These are phyloP conservation scores for Aspergillus diversus DNA, from an alignment of 495 filamentous ascomycete species.

Conservation along the genomic window DNA sequence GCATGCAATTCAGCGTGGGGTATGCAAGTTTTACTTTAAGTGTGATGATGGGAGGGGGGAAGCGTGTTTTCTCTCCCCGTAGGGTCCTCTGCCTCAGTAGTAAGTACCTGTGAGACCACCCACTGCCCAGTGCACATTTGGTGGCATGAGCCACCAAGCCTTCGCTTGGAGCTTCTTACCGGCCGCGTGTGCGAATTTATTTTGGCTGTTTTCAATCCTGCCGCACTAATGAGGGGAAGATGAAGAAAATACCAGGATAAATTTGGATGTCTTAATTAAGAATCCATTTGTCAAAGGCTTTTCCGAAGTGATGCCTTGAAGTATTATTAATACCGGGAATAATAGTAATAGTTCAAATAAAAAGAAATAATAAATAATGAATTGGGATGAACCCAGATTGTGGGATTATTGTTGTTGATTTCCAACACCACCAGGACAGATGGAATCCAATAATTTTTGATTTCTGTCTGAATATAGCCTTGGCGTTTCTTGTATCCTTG, in stretches of 20 bases:
- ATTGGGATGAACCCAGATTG: not conserved
- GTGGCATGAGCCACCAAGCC: slow-evolving; percentile 14
- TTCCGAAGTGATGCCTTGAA: no score
- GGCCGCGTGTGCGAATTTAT: slow-evolving; percentile 14
- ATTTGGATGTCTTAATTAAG: not conserved
- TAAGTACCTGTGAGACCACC: slow-evolving; percentile 7
- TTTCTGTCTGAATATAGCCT: slow-evolving; percentile 8
- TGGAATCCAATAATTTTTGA: slow-evolving; percentile 9
- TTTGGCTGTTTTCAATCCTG: not conserved
- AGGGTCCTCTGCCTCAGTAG: slow-evolving; percentile 12
- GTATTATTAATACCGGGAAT: no score
- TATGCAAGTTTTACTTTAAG: slow-evolving; percentile 28
- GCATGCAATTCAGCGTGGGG: slow-evolving; percentile 28
- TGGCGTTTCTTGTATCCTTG: slow-evolving; percentile 14
- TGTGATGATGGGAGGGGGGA: slow-evolving; percentile 8
- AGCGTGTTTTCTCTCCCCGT: slow-evolving; percentile 17
- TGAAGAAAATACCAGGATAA: not conserved
- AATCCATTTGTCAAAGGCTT: not conserved
- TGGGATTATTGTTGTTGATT: not conserved
- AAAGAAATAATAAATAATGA: no score
- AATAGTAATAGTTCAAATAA: no score
- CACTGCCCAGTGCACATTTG: slow-evolving; percentile 24
- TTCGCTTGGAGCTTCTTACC: slow-evolving; percentile 21
- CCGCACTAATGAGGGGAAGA: not conserved
- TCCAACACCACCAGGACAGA: not conserved